phyloP scores from a whole-genome alignment of 2,329 filamentous ascomycete species.

The Rhexocercosporidium sp. region DNA sequence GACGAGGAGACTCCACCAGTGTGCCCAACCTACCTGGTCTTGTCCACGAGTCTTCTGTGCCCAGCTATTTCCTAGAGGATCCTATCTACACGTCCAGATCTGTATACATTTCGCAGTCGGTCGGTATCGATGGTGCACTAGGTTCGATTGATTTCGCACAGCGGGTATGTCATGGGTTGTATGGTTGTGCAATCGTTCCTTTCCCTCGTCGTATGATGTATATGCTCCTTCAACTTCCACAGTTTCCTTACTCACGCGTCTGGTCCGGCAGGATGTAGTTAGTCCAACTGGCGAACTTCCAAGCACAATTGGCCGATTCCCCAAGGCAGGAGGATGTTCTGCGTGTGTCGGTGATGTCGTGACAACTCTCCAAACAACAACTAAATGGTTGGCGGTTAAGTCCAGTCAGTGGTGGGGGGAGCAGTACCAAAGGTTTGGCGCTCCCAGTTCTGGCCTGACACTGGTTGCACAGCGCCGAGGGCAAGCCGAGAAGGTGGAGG shows the following conservation, averaged over 20 bases:
- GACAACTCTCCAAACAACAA: background rate
- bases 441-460: background rate
- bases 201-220: background rate
- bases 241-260: background rate
- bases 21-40: background rate
- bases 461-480: conserved; percentile 1
- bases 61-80: background rate
- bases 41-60: background rate
- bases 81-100: background rate
- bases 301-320: conserved; percentile 10
- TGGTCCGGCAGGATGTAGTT: background rate
- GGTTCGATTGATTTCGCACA: conserved; percentile 1
- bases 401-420: conserved; percentile 2
- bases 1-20: background rate
- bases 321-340: background rate
- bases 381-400: conserved; percentile 7
- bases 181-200: background rate
- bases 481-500: background rate
- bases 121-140: background rate
- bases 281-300: background rate
- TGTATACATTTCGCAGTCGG: conserved; percentile 1
- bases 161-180: background rate
- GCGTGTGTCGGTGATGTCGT: background rate
- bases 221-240: background rate
- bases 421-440: background rate